A percentile compares a stretch with the other conserved stretches of the same genome.
Evolutionary conservation across 2,329 filamentous ascomycete genomes (phyloP).

Genomic region (Mycosphaerella sp.): DNA sequence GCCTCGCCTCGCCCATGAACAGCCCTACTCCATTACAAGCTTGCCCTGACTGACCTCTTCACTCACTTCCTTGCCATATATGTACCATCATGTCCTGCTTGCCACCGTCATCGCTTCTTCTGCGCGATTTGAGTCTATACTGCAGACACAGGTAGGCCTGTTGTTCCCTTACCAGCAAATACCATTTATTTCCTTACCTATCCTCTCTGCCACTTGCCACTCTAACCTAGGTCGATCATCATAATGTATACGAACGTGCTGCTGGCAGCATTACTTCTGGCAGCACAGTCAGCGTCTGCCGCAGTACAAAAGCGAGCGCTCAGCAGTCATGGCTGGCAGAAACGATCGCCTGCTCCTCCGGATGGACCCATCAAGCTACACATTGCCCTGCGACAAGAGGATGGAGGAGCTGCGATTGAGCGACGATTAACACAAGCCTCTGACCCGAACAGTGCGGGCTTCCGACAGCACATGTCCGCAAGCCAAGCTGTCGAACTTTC

Average conservation of each 20-base stretch:
- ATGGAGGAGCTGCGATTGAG: slow-evolving; percentile 14
- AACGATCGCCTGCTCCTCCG: slow-evolving; percentile 14
- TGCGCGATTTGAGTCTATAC: too few relatives aligned
- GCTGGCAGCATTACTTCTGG: neutral
- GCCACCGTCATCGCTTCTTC: too few relatives aligned
- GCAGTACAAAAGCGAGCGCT: slow-evolving; percentile 12
- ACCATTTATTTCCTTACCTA: neutral
- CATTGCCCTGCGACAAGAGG: slow-evolving; percentile 18
- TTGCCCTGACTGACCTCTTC: too few relatives aligned
- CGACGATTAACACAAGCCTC: slow-evolving; percentile 9
- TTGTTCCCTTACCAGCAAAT: too few relatives aligned
- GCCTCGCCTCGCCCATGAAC: too few relatives aligned
- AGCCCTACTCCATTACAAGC: too few relatives aligned
- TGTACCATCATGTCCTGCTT: too few relatives aligned
- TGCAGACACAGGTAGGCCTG: too few relatives aligned
- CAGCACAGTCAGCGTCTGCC: slow-evolving; percentile 2
- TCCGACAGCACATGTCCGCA: slow-evolving; percentile 17
- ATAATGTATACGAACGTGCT: neutral
- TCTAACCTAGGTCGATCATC: neutral
- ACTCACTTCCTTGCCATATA: too few relatives aligned
- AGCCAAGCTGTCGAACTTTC: slow-evolving; percentile 10
- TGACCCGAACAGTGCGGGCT: slow-evolving; percentile 13
- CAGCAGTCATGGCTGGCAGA: slow-evolving; percentile 12
- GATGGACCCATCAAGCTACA: slow-evolving; percentile 19
- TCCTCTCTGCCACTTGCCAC: neutral